Conservation (phyloP, 768 basidiomycete genomes). For the Mrakia blollopis region DNA sequence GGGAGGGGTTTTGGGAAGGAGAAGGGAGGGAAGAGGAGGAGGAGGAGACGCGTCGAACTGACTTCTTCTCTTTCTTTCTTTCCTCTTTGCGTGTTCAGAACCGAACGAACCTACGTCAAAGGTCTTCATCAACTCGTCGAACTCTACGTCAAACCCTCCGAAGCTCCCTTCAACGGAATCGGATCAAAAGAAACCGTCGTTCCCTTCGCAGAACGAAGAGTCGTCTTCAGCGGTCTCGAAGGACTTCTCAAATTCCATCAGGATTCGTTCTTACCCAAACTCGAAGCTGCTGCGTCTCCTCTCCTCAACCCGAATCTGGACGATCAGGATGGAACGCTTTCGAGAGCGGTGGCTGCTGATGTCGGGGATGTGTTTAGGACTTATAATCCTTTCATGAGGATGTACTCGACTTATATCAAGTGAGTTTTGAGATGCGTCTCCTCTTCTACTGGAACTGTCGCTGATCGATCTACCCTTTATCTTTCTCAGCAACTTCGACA, state of each 20-base stretch:
- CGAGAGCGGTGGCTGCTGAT: slow-evolving; percentile 64
- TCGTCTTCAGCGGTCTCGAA: slow-evolving; percentile 88
- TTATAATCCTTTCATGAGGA: slow-evolving; percentile 96
- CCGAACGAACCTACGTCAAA: slow-evolving; percentile 90
- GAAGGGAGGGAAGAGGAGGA: too few relatives aligned
- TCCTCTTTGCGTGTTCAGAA: slow-evolving; percentile 50
- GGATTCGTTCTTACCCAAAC: slow-evolving; percentile 83
- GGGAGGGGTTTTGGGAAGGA: too few relatives aligned
- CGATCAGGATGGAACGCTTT: slow-evolving; percentile 65
- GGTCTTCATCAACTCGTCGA: slow-evolving; percentile 90
- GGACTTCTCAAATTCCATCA: slow-evolving; percentile 86
- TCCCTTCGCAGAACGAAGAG: slow-evolving; percentile 75
- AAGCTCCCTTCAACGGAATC: slow-evolving; percentile 64
- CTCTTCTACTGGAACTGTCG: slow-evolving; percentile 30
- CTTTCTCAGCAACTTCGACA: slow-evolving; percentile 77
- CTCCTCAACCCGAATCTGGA: slow-evolving; percentile 61
- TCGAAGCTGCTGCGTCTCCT: slow-evolving; percentile 71
- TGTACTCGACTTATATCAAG: slow-evolving; percentile 99
- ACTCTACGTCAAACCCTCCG: slow-evolving; percentile 86
- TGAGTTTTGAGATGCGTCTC: slow-evolving; percentile 45
- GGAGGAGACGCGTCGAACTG: background rate
- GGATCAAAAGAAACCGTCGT: slow-evolving; percentile 72
- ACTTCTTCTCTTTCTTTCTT: background rate
- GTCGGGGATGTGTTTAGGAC: slow-evolving; percentile 86
- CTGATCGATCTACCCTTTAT: slow-evolving; percentile 6